Evolutionary conservation across 1,284 basidiomycete species (phyloP).

Genomic region (Coniferiporia sulphurascens): DNA sequence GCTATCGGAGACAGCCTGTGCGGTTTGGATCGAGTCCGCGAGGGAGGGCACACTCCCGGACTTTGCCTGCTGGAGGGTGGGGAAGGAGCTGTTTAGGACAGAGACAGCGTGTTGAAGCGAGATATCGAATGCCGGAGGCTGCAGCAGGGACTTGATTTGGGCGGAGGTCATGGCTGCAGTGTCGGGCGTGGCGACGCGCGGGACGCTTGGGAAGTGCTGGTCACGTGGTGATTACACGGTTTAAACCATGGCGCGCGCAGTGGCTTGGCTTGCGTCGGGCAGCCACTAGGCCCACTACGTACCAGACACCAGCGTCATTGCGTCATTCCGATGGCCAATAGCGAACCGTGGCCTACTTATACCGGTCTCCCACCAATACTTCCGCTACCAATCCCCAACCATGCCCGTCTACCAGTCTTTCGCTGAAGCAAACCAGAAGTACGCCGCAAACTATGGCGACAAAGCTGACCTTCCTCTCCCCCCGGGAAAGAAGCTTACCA

Average conservation of each 20-base stretch:
- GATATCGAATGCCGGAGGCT: constrained; percentile 39
- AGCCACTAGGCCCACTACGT: too few species aligned
- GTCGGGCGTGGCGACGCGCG: neutral
- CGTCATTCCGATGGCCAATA: neutral
- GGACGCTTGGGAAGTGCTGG: neutral
- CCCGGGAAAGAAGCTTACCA: constrained; percentile 45
- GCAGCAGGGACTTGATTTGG: constrained; percentile 44
- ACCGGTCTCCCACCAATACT: neutral
- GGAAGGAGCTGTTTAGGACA: constrained; percentile 42
- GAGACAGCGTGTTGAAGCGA: constrained; percentile 40
- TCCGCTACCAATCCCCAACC: neutral
- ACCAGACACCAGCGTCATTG: neutral
- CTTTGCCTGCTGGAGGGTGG: constrained; percentile 32
- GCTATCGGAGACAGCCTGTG: neutral
- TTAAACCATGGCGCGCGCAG: neutral
- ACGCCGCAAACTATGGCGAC: constrained; percentile 41
- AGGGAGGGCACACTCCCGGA: constrained; percentile 21
- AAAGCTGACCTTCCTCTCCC: constrained; percentile 43
- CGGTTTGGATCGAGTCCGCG: constrained; percentile 23
- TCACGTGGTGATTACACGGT: neutral
- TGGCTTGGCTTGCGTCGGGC: too few species aligned
- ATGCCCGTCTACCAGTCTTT: constrained; percentile 27
- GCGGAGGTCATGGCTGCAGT: constrained; percentile 42
- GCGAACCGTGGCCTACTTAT: neutral
- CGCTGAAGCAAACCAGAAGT: constrained; percentile 32